These are phyloP conservation scores for Sambucus nigra DNA, from an alignment of 129 eudicot species.

Conservation along the genomic window DNA sequence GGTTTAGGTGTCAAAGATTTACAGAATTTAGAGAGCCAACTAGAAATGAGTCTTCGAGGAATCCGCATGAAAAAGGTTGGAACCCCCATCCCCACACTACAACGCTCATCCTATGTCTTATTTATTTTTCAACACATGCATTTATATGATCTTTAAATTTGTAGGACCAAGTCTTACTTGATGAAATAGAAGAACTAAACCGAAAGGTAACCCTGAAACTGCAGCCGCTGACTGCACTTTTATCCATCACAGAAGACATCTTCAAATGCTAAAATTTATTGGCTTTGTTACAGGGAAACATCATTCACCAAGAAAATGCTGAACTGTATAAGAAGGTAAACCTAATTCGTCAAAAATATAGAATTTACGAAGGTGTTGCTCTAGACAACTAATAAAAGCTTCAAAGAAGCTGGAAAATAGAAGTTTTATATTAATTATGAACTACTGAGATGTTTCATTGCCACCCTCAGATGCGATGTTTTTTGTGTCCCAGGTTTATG, in stretches of 20 bases:
- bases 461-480: constrained; percentile 5
- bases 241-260: not conserved
- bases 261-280: not conserved
- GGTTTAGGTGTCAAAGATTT: constrained; percentile 69
- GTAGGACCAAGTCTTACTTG: constrained; percentile 53
- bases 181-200: constrained; percentile 55
- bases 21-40: constrained; percentile 63
- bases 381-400: not conserved
- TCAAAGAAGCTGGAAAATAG: not conserved
- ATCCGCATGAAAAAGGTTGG: constrained; percentile 64
- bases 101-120: not conserved
- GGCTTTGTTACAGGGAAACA: constrained; percentile 35
- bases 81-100: constrained; percentile 3
- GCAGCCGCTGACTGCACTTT: not conserved
- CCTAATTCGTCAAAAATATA: constrained; percentile 42
- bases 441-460: not conserved
- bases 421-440: not conserved
- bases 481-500: constrained; percentile 37
- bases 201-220: constrained; percentile 35
- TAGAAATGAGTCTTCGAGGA: constrained; percentile 61
- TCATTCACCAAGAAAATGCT: constrained; percentile 47
- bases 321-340: constrained; percentile 48
- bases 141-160: constrained; percentile 1
- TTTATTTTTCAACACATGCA: not conserved
- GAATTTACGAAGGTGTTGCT: constrained; percentile 50